Evolutionary conservation across 2,329 filamentous ascomycete genomes (phyloP), one percentile per base, ranked within the genome.

Genomic region (Pseudocercospora macadamiae): DNA sequence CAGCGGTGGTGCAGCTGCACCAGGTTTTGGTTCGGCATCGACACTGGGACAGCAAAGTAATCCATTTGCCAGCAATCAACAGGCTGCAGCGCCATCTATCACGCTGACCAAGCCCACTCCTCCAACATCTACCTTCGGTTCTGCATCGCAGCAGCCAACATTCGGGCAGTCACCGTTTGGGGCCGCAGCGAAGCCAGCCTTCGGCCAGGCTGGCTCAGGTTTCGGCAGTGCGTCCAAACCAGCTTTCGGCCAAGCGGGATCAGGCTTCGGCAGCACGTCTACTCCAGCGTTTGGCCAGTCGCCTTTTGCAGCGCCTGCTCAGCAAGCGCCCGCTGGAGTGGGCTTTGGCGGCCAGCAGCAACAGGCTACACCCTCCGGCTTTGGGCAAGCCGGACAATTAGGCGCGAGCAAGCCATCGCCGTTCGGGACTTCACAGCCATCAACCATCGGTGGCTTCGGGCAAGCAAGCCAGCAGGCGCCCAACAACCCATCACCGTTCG

Each of bases 351-450:
- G 51, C 32, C 51, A 55, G 32, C 44, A 39, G 19, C 44, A 52
- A 16, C 61, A 63, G 37, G 51, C 54, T 30, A 32, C 23, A 6
- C 51, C 47, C 10, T 52, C 56, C 1, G 58, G 32, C 23, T 65
- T 65, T 28, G 57, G 61, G 34, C 58, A 66, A 42, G 55, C 66
- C 7, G 64, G 64, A n/a, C 57, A 62, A 18, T 65, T 69, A 16
- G 63, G 67, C 14, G 64, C 62, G 16, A 60, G 39, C 69, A 69
- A 59, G 54, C 65, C 57, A 18, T 71, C 67, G 49, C 69, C 75
- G 1, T 81, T 81, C 63, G 77, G 76, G 12, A 72, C 79, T 57
- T 71, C 77, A 6, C 19, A 57, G 48, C 62, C 42, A 44, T n/a
- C 26, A 19, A 30, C 16, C 19, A 16, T 16, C 9, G 18, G n/a